These are phyloP conservation scores for Pistacia atlantica DNA, from an alignment of 345 rosid genomes.

Conservation along the genomic window DNA sequence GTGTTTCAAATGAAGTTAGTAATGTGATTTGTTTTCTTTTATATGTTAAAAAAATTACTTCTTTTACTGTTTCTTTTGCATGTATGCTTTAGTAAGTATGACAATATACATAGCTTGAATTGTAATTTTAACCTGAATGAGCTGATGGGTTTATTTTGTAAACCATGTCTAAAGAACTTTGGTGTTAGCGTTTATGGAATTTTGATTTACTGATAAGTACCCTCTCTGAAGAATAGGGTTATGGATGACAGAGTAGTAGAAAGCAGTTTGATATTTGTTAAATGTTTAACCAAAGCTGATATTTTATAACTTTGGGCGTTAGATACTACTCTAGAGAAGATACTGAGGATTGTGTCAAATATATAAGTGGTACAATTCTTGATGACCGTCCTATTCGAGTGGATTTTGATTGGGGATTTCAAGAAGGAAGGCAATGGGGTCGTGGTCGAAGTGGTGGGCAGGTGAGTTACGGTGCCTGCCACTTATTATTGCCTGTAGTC, in stretches of 20 bases:
- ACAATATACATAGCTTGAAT: not conserved
- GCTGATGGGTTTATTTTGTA: no score
- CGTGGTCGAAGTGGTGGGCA: constrained; percentile 99
- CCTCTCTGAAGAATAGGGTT: not conserved
- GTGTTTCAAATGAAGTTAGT: not conserved
- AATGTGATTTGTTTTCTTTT: not conserved
- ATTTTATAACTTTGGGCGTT: constrained; percentile 5
- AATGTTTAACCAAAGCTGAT: constrained; percentile 8
- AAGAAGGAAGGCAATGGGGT: constrained; percentile 99
- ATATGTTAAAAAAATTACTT: not conserved
- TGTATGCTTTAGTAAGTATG: not conserved
- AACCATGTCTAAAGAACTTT: not conserved
- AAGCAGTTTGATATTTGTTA: not conserved
- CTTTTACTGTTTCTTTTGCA: not conserved
- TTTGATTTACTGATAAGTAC: not conserved
- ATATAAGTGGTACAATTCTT: constrained; percentile 92
- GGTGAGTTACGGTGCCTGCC: constrained; percentile 36
- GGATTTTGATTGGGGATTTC: constrained; percentile 99
- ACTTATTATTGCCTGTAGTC: constrained; percentile 10
- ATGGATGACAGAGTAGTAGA: not conserved
- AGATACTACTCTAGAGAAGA: constrained; percentile 98
- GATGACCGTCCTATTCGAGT: constrained; percentile 98
- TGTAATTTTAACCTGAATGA: not conserved
- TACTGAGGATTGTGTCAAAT: constrained; percentile 93
- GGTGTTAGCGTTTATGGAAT: not conserved